Conservation (phyloP, 192 early-diverging fungal genomes). For the Gaertneriomyces sp. region DNA sequence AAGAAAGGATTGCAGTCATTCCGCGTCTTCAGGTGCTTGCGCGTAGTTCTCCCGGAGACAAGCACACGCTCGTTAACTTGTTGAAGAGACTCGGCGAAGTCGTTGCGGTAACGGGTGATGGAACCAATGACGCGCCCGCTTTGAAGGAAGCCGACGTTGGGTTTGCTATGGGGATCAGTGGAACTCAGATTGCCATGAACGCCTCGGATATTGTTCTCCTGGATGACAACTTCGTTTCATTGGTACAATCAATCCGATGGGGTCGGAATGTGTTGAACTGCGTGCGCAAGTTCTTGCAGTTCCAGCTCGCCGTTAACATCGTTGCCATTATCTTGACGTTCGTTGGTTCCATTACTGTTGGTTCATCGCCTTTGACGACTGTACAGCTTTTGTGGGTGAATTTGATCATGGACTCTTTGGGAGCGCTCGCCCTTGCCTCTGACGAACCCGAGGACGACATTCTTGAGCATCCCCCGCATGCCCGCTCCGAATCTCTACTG, state of each 20-base stretch:
- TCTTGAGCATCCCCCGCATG: slow-evolving; percentile 49
- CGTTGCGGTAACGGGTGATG: slow-evolving; percentile 62
- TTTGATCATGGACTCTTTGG: slow-evolving; percentile 62
- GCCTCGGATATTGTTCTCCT: slow-evolving; percentile 58
- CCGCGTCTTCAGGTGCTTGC: slow-evolving; percentile 56
- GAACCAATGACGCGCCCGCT: slow-evolving; percentile 59
- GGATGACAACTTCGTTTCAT: slow-evolving; percentile 60
- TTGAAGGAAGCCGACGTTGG: slow-evolving; percentile 61
- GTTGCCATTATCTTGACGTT: slow-evolving; percentile 56
- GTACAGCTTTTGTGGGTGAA: slow-evolving; percentile 64
- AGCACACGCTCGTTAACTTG: slow-evolving; percentile 51
- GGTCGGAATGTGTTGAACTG: slow-evolving; percentile 57
- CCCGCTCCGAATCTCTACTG: slow-evolving; percentile 41
- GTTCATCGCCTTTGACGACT: slow-evolving; percentile 48
- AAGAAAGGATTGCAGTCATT: slow-evolving; percentile 49
- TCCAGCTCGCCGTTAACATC: slow-evolving; percentile 58
- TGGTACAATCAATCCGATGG: slow-evolving; percentile 56
- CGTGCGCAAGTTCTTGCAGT: slow-evolving; percentile 62
- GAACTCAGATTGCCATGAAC: slow-evolving; percentile 61
- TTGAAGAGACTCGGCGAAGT: slow-evolving; percentile 55
- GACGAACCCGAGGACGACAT: slow-evolving; percentile 60
- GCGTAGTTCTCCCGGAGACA: slow-evolving; percentile 50
- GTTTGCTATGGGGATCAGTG: slow-evolving; percentile 61
- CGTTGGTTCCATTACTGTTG: slow-evolving; percentile 48
- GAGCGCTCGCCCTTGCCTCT: slow-evolving; percentile 51